Evolutionary conservation across 805 yeast genomes (phyloP).

Genomic region (Kuraishia cidri): DNA sequence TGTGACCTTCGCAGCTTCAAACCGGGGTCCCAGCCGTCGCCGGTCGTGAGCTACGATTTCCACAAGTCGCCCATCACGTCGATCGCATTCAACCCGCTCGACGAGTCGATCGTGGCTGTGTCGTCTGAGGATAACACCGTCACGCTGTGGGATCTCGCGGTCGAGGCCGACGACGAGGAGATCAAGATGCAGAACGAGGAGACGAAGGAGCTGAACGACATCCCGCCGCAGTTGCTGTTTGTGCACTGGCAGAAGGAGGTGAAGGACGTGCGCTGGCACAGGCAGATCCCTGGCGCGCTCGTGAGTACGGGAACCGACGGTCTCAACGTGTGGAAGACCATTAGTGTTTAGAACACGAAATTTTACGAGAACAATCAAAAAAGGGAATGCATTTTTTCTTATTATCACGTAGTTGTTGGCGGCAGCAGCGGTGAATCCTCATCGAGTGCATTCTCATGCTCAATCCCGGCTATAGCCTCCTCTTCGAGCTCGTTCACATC

Average conservation of each 20-base stretch:
- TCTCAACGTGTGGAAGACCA: constrained; percentile 91
- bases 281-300: constrained; percentile 91
- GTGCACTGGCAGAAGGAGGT: constrained; percentile 98
- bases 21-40: constrained; percentile 47
- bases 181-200: constrained; percentile 77
- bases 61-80: constrained; percentile 92
- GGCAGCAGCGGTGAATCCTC: not conserved
- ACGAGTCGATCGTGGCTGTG: constrained; percentile 92
- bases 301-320: constrained; percentile 96
- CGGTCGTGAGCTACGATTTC: constrained; percentile 93
- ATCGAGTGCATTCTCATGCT: constrained; percentile 7
- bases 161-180: constrained; percentile 98
- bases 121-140: constrained; percentile 96
- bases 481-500: constrained; percentile 12
- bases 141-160: constrained; percentile 96
- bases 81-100: constrained; percentile 88
- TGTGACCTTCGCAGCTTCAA: constrained; percentile 93
- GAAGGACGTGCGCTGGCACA: constrained; percentile 97
- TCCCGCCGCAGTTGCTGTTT: constrained; percentile 92
- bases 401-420: not conserved
- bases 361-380: no score
- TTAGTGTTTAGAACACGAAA: constrained; percentile 53
- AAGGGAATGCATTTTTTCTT: not conserved
- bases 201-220: constrained; percentile 71
- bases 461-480: constrained; percentile 9